Evolutionary conservation across 2,329 filamentous ascomycete genomes (phyloP), one percentile per base, ranked within the genome.

Genomic region (Sporothrix inflata): DNA sequence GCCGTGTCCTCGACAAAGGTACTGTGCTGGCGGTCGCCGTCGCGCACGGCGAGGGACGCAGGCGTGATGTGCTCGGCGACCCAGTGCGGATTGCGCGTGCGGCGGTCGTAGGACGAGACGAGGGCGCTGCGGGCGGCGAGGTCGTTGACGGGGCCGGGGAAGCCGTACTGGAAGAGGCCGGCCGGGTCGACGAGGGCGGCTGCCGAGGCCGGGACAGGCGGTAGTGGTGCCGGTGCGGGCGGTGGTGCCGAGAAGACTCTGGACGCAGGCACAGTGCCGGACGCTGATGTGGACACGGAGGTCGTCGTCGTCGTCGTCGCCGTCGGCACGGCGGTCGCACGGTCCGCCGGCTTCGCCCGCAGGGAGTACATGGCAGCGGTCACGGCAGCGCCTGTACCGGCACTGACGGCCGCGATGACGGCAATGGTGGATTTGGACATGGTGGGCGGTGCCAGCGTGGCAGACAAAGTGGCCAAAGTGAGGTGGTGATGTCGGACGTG

Each of bases 21-120:
- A 80, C 90, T 94, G 86, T 95, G 86, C 81, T 93, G 92, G 78
- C 96, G 91, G 83, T 98, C 94, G 76, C 89, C 96, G 74, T 91
- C 90, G 75, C 90, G 89, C 69, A 85, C 81, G 3, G 91, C 86
- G 16, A 99, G 88, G 0, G 95, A 98, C 47, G 89, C 88, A 1
- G 94, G 90, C 0, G 96, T 99, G 82, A 99, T 98, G 85, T 99
- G 96, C 85, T 99, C 96, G 75, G 92, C 91, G 9, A 94, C 96
- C 95, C 95, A 99, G 80, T 92, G 88, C 40, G 96, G 96, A 83
- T 99, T 99, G 79, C 94, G 90, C 57, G 90, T 91, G 74, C 93
- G 91, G 38, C 96, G 93, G 83, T 99, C 95, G 87, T 91, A 99
- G 77, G 92, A 91, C 42, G 94, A 97, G 75, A 94, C 88, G 70